Conservation (phyloP, 192 early-diverging fungal species). For the Borealophlyctis nickersoniae region DNA sequence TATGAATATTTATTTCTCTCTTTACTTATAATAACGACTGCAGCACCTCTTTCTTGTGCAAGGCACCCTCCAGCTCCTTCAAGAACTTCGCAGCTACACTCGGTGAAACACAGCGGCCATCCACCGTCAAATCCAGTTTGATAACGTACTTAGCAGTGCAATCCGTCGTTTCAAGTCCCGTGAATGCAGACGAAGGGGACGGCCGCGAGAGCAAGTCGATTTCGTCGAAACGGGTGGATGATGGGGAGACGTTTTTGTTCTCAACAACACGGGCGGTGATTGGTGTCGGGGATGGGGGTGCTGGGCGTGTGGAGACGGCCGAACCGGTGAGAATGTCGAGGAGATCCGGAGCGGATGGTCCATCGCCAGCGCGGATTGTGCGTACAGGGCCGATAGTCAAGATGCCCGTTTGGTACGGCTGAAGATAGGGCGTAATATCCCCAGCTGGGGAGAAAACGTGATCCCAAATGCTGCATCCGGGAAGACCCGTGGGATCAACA, state of each 20-base stretch:
- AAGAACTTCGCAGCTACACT: conserved; percentile 20
- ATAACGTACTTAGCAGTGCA: conserved; percentile 22
- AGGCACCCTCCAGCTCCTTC: background rate
- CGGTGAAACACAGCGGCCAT: conserved; percentile 6
- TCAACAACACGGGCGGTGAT: background rate
- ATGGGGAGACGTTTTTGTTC: background rate
- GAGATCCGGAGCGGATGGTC: background rate
- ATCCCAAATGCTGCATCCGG: conserved; percentile 18
- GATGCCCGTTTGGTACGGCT: conserved; percentile 13
- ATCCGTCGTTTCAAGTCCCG: conserved; percentile 12
- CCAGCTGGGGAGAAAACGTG: conserved; percentile 8
- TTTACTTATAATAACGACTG: no score
- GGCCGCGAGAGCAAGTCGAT: conserved; percentile 27
- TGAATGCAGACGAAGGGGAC: conserved; percentile 2
- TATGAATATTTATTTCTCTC: no score
- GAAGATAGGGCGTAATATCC: conserved; percentile 5
- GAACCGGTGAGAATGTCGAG: conserved; percentile 11
- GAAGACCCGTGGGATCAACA: background rate
- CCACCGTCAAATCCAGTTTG: conserved; percentile 21
- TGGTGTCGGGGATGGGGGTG: background rate
- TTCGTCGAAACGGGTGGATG: conserved; percentile 10
- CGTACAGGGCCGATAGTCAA: conserved; percentile 21
- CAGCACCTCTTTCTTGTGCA: no score
- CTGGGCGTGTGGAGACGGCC: background rate
- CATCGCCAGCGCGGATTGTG: background rate